These are phyloP conservation scores for Biscogniauxia marginata DNA, from an alignment of 2,329 filamentous ascomycete genomes.

Conservation along the genomic window DNA sequence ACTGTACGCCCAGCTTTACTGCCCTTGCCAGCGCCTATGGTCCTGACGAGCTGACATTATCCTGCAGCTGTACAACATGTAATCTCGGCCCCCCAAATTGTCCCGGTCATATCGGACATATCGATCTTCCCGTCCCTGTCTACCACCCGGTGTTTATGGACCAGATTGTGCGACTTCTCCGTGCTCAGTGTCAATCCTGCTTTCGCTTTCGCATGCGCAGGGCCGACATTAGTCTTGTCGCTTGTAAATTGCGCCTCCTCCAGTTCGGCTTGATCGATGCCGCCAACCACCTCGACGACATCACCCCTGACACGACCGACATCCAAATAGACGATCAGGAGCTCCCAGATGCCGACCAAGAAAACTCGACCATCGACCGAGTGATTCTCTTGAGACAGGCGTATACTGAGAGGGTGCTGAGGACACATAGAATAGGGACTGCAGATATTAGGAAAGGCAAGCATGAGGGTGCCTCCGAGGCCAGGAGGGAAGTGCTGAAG, in stretches of 20 bases:
- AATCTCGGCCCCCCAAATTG: slow-evolving; percentile 78
- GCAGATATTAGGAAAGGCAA: slow-evolving; percentile 61
- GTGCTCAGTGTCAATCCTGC: slow-evolving; percentile 89
- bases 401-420: slow-evolving; percentile 74
- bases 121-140: slow-evolving; percentile 87
- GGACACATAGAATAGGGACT: slow-evolving; percentile 50
- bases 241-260: slow-evolving; percentile 81
- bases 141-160: slow-evolving; percentile 98
- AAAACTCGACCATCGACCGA: slow-evolving; percentile 51
- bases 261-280: slow-evolving; percentile 74
- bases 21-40: neutral
- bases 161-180: slow-evolving; percentile 79
- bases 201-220: slow-evolving; percentile 79
- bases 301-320: slow-evolving; percentile 33
- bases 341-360: slow-evolving; percentile 61
- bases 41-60: neutral
- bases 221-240: slow-evolving; percentile 72
- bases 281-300: slow-evolving; percentile 45
- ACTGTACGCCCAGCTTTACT: slow-evolving; percentile 56
- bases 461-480: slow-evolving; percentile 79
- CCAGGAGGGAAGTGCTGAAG: slow-evolving; percentile 73
- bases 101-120: slow-evolving; percentile 91
- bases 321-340: slow-evolving; percentile 49
- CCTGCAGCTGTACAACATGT: slow-evolving; percentile 81
- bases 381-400: slow-evolving; percentile 53